phyloP scores from a whole-genome alignment of 371 early-diverging fungal species.

The Actinomortierella ambigua region DNA sequence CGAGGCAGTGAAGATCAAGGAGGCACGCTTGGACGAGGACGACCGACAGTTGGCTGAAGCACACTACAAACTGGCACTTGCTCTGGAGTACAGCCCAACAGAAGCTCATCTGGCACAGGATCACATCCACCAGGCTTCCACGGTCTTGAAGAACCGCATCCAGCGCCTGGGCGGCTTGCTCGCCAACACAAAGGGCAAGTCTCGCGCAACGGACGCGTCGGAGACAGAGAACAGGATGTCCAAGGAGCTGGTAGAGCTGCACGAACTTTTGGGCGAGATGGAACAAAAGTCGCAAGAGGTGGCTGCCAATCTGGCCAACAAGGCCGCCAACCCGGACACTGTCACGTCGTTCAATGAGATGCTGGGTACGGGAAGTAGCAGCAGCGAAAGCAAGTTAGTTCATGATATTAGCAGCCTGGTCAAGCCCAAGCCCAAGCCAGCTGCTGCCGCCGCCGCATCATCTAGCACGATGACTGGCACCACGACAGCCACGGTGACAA shows the following conservation, averaged over 20 bases:
- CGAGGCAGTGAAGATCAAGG: conserved; percentile 73
- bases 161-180: conserved; percentile 34
- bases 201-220: conserved; percentile 39
- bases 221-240: conserved; percentile 45
- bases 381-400: conserved; percentile 7
- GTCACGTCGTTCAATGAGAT: conserved; percentile 22
- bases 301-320: conserved; percentile 30
- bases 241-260: conserved; percentile 44
- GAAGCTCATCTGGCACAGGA: conserved; percentile 60
- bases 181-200: conserved; percentile 45
- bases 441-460: conserved; percentile 6
- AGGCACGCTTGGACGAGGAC: conserved; percentile 57
- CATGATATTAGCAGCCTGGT: conserved; percentile 40
- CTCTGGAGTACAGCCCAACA: conserved; percentile 61
- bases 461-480: background rate
- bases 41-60: conserved; percentile 86
- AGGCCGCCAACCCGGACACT: conserved; percentile 18
- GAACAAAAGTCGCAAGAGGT: conserved; percentile 45
- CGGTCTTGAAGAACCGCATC: conserved; percentile 60
- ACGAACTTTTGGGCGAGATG: conserved; percentile 48
- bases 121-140: conserved; percentile 60
- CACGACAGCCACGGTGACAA: background rate
- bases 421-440: conserved; percentile 30
- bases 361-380: conserved; percentile 6
- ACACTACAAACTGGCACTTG: conserved; percentile 77